Evolutionary conservation across 164 flowering plant genomes (phyloP), one percentile per base, ranked within the genome.

Genomic region (Magnolia kwangsiensis): DNA sequence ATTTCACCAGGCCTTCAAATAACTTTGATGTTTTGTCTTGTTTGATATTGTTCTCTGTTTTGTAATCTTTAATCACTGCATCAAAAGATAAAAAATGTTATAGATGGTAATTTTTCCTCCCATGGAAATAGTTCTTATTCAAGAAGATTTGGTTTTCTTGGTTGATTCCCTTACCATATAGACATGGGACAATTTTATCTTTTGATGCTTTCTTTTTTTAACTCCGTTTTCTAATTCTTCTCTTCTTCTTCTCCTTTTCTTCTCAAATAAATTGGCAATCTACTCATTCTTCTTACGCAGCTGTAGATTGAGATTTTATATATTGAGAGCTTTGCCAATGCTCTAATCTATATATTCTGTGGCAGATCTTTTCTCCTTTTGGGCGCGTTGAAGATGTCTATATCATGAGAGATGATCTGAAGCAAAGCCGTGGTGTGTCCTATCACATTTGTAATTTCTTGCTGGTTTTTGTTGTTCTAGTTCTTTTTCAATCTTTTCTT

Each of bases 321-420:
- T 31, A 7, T 58, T 66, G 63, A 50, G 51, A 31, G 8, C 24
- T 37, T 49, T 27, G 13, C 31, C 2, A 29, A 9, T 23, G 24
- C 27, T 29, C 71, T 67, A 16, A 67, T 31, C 7, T 9, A 31
- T 21, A 37, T 18, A 67, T 67, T 55, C 69, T 24, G 45, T 67
- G 59, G 50, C 90, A 96, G 99, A 88, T 96, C 21, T 96, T 96
- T 85, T 80, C 87, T 67, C 92, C 90, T 55, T 92, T 87, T 85
- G 99, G 99, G 16, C 88, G 83, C 31, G 98, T 94, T 78, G 99
- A 96, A 82, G 99, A 96, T 85, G 98, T 96, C 63, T 96, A 94
- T 83, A 92, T 96, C 75, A 92, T 96, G 98, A 95, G 96, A 69
- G 98, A 95, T 87, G 93, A 93, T 51, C 65, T 86, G 79, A 93